These are phyloP conservation scores for Infundibulicybe gibba DNA, from an alignment of 768 basidiomycete genomes.

Conservation along the genomic window DNA sequence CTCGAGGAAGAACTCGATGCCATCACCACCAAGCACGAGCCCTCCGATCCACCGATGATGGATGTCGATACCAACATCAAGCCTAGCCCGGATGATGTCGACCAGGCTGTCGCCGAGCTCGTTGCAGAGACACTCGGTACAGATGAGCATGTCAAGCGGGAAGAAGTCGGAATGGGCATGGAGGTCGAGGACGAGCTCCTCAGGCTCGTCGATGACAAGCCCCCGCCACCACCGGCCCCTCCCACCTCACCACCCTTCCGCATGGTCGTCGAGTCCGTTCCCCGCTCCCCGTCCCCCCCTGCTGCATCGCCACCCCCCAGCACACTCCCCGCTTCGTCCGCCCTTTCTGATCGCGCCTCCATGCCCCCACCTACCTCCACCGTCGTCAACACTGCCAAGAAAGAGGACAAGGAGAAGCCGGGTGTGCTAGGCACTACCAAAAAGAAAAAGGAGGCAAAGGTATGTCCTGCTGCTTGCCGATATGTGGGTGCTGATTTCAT, in stretches of 20 bases:
- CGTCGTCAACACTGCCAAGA: constrained; percentile 11
- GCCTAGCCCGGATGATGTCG: constrained; percentile 33
- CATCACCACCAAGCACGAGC: constrained; percentile 21
- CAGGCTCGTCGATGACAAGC: constrained; percentile 60
- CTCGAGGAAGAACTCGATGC: constrained; percentile 46
- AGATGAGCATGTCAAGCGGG: constrained; percentile 15
- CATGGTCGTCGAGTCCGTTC: not conserved
- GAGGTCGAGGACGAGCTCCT: constrained; percentile 68
- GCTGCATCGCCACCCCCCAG: constrained; percentile 9
- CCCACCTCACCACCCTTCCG: constrained; percentile 6
- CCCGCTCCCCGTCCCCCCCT: too few species aligned
- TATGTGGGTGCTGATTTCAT: constrained; percentile 6
- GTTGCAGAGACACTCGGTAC: constrained; percentile 37
- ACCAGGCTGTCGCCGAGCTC: constrained; percentile 37
- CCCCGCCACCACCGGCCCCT: constrained; percentile 13
- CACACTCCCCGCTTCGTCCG: constrained; percentile 6
- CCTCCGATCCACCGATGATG: not conserved
- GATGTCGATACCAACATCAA: constrained; percentile 18
- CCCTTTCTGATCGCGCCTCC: constrained; percentile 45
- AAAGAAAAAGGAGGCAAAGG: constrained; percentile 45
- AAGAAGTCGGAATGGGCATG: constrained; percentile 27
- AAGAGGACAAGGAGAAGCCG: constrained; percentile 17
- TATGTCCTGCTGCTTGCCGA: constrained; percentile 13
- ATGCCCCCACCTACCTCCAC: constrained; percentile 52
- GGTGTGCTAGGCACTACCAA: constrained; percentile 15